phyloP scores from a whole-genome alignment of 208 protist genomes.

The Trypanosomatidae sp. region DNA sequence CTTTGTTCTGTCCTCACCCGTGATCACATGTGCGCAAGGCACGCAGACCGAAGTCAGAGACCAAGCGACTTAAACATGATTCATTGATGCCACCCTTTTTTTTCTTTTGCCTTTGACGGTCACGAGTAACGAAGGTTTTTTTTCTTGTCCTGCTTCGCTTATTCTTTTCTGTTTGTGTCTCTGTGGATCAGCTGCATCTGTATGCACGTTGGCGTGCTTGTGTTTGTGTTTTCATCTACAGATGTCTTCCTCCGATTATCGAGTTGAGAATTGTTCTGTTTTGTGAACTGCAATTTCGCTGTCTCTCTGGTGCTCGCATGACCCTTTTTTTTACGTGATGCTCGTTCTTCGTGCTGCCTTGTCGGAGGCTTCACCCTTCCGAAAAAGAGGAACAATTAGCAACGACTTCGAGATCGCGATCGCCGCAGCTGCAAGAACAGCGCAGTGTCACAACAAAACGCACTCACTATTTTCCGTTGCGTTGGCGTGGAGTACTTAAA shows the following conservation, averaged over 20 bases:
- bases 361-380: background rate
- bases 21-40: background rate
- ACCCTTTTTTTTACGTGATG: background rate
- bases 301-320: background rate
- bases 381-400: background rate
- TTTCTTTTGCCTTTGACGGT: background rate
- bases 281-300: slow-evolving; percentile 5
- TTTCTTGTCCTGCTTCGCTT: slow-evolving; percentile 5
- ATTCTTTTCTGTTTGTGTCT: slow-evolving; percentile 1
- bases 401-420: background rate
- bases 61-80: background rate
- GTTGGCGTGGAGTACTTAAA: background rate
- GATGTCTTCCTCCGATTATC: slow-evolving; percentile 1
- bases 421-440: no score
- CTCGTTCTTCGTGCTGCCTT: no score
- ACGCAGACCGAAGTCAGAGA: background rate
- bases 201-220: background rate
- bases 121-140: background rate
- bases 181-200: background rate
- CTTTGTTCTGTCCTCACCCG: background rate
- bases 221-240: background rate
- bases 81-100: slow-evolving; percentile 3
- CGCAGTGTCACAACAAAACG: no score
- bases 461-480: background rate
- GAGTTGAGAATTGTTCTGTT: slow-evolving; percentile 11